Evolutionary conservation across 306 rosid genomes (phyloP), one percentile per base, ranked within the genome.

Genomic region (Fragaria ananassa): DNA sequence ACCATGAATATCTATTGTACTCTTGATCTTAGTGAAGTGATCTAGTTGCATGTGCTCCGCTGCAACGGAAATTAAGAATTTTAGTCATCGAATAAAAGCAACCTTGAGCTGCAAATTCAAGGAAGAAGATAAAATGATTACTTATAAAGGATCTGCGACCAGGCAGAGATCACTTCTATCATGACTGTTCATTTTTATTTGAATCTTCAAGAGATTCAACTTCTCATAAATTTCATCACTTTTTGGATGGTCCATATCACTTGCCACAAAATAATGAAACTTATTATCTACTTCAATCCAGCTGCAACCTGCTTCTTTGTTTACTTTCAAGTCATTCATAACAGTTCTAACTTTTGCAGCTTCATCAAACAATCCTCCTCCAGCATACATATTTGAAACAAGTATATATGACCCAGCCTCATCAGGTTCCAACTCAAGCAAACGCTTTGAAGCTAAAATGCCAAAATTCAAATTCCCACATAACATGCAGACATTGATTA

Each of bases 261-360:
- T 85, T 34, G 89, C 91, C 37, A 81, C 85, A 76, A 87, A 85
- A 85, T 51, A 83, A 75, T 87, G 91, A 74, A 85, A 81, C 72
- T 79, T 77, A 41, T 77, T 79, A 73, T 70, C 78, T 44, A 85
- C 62, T 74, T 83, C 85, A 70, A 83, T 79, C 86, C 89, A 88
- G 63, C 89, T 85, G 54, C 81, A 83, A 68, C 91, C 91, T 68
- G 83, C 81, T 81, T 88, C 87, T 81, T 88, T 88, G 5, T 37
- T 68, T 66, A 85, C 31, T 57, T 85, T 81, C 83, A 83, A 62
- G 80, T 88, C 86, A 74, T 81, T 83, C 89, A 88, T 83, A 66
- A 78, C 19, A 14, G 87, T 83, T 88, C 89, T 71, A 54, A 88
- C 82, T 70, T 83, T 79, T 47, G 91, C 86, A 73, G 89, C 91